These are phyloP conservation scores for Fistulifera solaris DNA, from an alignment of 108 stramenopile species.

Conservation along the genomic window DNA sequence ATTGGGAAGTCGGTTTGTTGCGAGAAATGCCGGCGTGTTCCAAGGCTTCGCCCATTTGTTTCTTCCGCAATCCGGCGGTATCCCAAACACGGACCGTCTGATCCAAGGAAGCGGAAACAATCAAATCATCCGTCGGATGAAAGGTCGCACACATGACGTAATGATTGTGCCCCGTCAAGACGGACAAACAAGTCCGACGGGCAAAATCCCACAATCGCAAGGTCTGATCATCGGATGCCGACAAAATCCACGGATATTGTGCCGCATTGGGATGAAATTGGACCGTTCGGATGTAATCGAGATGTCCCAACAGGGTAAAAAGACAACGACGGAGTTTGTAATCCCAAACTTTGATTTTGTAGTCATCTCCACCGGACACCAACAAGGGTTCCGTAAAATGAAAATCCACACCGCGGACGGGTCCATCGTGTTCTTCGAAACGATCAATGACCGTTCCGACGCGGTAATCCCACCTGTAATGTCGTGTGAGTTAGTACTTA, in stretches of 20 bases:
- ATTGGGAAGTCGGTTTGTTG: slow-evolving; percentile 22
- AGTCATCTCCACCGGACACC: slow-evolving; percentile 98
- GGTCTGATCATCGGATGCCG: slow-evolving; percentile 94
- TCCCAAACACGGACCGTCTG: slow-evolving; percentile 99
- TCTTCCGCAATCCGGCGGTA: slow-evolving; percentile 95
- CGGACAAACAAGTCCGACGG: slow-evolving; percentile 90
- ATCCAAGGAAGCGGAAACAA: slow-evolving; percentile 97
- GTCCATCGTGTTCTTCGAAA: slow-evolving; percentile 99
- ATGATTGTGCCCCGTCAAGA: slow-evolving; percentile 99
- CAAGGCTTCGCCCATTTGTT: slow-evolving; percentile 64
- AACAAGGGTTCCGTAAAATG: slow-evolving; percentile 92
- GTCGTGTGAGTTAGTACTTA: background rate
- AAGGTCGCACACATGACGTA: slow-evolving; percentile 99
- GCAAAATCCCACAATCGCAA: slow-evolving; percentile 99
- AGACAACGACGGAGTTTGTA: slow-evolving; percentile 97
- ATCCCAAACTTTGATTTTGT: slow-evolving; percentile 99
- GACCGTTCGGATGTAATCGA: slow-evolving; percentile 99
- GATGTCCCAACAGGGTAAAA: slow-evolving; percentile 95
- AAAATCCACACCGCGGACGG: slow-evolving; percentile 98
- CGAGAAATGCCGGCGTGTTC: slow-evolving; percentile 13
- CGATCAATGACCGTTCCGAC: slow-evolving; percentile 98
- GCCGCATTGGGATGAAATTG: slow-evolving; percentile 94
- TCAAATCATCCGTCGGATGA: slow-evolving; percentile 97
- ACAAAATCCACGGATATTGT: slow-evolving; percentile 95
- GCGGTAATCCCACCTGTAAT: slow-evolving; percentile 89